These are phyloP conservation scores for Pseudovirgaria hyperparasitica DNA, from an alignment of 2,329 filamentous ascomycete genomes.

Conservation along the genomic window DNA sequence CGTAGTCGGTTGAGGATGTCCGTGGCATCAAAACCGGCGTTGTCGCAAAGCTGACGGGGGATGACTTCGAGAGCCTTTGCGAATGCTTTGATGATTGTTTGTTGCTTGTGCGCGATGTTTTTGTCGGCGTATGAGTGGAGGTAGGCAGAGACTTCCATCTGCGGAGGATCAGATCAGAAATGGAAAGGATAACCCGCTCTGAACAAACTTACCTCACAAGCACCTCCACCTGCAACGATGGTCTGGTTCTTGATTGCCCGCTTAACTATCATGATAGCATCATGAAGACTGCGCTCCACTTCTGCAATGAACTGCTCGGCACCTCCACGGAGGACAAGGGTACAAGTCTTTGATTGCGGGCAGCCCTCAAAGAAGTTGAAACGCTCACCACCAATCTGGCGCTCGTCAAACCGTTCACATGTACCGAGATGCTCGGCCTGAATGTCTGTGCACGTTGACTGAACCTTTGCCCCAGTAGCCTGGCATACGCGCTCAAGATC, in stretches of 20 bases:
- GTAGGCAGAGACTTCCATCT: constrained; percentile 93
- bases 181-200: neutral
- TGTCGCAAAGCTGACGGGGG: constrained; percentile 93
- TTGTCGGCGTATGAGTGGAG: constrained; percentile 86
- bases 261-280: constrained; percentile 99
- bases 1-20: constrained; percentile 94
- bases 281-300: constrained; percentile 92
- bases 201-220: constrained; percentile 54
- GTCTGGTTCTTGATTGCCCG: constrained; percentile 87
- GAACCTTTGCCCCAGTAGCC: constrained; percentile 80
- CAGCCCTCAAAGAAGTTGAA: constrained; percentile 99
- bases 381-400: constrained; percentile 91
- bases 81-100: constrained; percentile 94
- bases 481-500: constrained; percentile 95
- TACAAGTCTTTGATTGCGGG: constrained; percentile 92
- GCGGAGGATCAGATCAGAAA: neutral
- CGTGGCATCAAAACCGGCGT: constrained; percentile 94
- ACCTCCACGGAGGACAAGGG: constrained; percentile 83
- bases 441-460: constrained; percentile 96
- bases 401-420: constrained; percentile 84
- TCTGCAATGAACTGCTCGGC: constrained; percentile 99
- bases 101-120: constrained; percentile 88
- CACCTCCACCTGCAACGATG: constrained; percentile 91
- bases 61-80: constrained; percentile 96
- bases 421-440: constrained; percentile 77